phyloP scores from a whole-genome alignment of 805 yeast genomes.

The Lachancea kluyveri region DNA sequence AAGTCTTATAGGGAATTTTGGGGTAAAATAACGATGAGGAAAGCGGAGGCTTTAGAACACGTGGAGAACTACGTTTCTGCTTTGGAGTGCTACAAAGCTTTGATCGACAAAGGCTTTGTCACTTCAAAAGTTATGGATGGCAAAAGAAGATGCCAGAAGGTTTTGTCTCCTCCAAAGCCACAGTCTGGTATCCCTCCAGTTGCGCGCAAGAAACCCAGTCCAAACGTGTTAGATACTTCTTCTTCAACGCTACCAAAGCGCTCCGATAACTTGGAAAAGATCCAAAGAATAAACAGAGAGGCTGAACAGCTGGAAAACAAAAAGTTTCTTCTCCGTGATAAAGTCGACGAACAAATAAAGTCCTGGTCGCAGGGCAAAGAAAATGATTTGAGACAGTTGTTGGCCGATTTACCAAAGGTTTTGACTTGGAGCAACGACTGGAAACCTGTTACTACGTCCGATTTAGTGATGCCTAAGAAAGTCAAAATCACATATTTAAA shows the following conservation, averaged over 20 bases:
- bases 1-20: conserved; percentile 52
- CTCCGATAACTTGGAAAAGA: conserved; percentile 47
- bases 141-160: conserved; percentile 66
- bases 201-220: conserved; percentile 1
- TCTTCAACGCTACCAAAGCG: no score
- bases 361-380: conserved; percentile 73
- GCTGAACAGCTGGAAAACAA: conserved; percentile 48
- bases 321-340: conserved; percentile 56
- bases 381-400: conserved; percentile 70
- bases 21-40: conserved; percentile 59
- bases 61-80: conserved; percentile 66
- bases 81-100: conserved; percentile 48
- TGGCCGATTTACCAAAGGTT: conserved; percentile 61
- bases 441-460: conserved; percentile 62
- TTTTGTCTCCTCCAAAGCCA: conserved; percentile 46
- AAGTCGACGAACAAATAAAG: conserved; percentile 46
- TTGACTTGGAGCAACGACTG: conserved; percentile 64
- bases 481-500: conserved; percentile 84
- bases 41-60: conserved; percentile 82
- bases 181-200: background rate
- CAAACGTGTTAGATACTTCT: conserved; percentile 23
- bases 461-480: conserved; percentile 81
- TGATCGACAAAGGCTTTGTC: conserved; percentile 64
- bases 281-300: conserved; percentile 41
- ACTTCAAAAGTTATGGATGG: conserved; percentile 68